Base-by-base conservation (phyloP, 2,329 filamentous ascomycete genomes). In the Fusarium tjaetaba region DNA sequence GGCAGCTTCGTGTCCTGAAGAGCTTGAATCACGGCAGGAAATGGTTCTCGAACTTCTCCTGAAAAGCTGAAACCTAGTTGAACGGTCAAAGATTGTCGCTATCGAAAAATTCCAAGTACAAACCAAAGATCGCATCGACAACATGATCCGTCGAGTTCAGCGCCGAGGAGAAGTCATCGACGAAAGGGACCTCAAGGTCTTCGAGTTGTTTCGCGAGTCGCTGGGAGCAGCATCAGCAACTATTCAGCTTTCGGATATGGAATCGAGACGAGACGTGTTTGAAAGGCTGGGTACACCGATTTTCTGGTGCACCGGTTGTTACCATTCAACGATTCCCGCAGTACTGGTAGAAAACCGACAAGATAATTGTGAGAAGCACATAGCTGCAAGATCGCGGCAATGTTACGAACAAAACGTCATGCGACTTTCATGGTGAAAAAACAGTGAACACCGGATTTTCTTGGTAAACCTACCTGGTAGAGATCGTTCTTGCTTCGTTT, bases 111-210 rank as follows among this genome's bases (percentile, higher is more conserved):
- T 59, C 53, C n/a, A 49, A 65, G 45, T 22, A 83, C 84, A 51
- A 81, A 93, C 94, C 95, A 80, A 99, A 99, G 71, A 99, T 94
- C 15, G 96, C 94, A 82, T 99, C 96, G 66, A 99, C 86, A 60
- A 99, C 84, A 75, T 97, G 93, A 80, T 98, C 93, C 5, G 93
- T 88, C 60, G 90, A 86, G 51, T 86, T 83, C 11, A 97, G 81
- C 10, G 93, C 92, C 10, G 84, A 76, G 5, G 86, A 80, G 77
- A 98, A 97, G 81, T 98, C 94, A 22, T 94, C 88, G 22, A 92
- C 92, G 81, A 98, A 97, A 2, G 94, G 93, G 34, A 99, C 87
- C 16, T 92, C 87, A 62, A 98, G 90, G 79, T 96, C 92, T 77
- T 92, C 89, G 13, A 98, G 90, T 84, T 99, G 96, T 74, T 91